A percentile compares a stretch with the other conserved stretches of the same genome.
phyloP scores from a whole-genome alignment of 495 filamentous ascomycete genomes.

The Parathielavia hyrcaniae region DNA sequence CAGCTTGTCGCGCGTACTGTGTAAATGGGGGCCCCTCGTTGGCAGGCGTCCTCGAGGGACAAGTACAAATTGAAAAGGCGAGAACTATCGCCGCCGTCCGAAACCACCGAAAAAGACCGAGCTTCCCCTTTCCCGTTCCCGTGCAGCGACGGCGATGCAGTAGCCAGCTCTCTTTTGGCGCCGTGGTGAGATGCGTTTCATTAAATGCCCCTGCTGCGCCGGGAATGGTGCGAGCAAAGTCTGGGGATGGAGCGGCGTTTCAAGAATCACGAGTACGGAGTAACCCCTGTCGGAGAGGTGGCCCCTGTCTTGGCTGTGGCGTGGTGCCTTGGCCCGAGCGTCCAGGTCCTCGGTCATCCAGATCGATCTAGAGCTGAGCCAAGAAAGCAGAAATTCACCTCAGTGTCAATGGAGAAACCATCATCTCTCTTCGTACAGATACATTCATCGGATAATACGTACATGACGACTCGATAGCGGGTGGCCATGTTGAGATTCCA shows the following conservation, averaged over 20 bases:
- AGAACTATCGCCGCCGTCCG: not conserved
- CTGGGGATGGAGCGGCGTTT: constrained; percentile 23
- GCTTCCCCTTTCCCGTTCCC: not conserved
- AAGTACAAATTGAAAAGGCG: not conserved
- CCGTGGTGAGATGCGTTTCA: constrained; percentile 9
- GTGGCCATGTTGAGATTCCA: too few species aligned
- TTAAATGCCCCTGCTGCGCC: constrained; percentile 16
- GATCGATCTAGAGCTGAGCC: too few species aligned
- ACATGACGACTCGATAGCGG: too few species aligned
- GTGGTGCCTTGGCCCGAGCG: not conserved
- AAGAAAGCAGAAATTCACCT: too few species aligned
- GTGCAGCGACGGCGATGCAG: not conserved
- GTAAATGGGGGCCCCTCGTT: not conserved
- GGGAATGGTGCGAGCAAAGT: constrained; percentile 19
- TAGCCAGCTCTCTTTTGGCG: constrained; percentile 9
- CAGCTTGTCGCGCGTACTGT: not conserved
- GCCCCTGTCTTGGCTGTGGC: constrained; percentile 18
- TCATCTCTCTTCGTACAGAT: too few species aligned
- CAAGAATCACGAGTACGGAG: constrained; percentile 20
- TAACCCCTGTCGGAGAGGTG: constrained; percentile 23
- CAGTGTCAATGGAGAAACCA: too few species aligned
- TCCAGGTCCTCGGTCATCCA: not conserved
- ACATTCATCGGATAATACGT: too few species aligned
- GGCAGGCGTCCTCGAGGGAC: too few species aligned
- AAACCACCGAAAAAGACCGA: not conserved